A percentile compares a stretch with the other conserved stretches of the same genome.
Evolutionary conservation across 495 filamentous ascomycete species (phyloP).

Genomic region (Cairneyella variabilis): DNA sequence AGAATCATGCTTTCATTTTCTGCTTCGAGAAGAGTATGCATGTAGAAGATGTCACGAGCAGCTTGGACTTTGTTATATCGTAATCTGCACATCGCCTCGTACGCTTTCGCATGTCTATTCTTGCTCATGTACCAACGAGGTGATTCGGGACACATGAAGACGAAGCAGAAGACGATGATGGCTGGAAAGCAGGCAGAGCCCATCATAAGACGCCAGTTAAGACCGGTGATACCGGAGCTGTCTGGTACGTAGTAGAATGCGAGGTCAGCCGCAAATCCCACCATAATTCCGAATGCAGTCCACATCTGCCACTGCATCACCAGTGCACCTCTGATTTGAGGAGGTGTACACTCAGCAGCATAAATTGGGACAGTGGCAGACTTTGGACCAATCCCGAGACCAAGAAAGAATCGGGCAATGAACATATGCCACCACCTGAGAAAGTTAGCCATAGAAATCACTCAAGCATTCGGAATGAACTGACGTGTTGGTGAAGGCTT

Average conservation of each 20-base stretch:
- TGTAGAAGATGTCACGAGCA: conserved; percentile 79
- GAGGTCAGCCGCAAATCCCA: conserved; percentile 69
- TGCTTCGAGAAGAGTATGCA: conserved; percentile 65
- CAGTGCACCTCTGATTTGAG: conserved; percentile 70
- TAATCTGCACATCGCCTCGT: conserved; percentile 59
- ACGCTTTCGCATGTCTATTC: conserved; percentile 61
- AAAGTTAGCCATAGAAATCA: no score
- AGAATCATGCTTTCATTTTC: conserved; percentile 57
- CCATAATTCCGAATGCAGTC: conserved; percentile 72
- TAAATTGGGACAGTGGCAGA: conserved; percentile 76
- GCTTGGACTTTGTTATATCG: conserved; percentile 72
- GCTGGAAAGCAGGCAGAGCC: conserved; percentile 73
- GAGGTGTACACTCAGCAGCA: conserved; percentile 71
- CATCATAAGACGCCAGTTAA: conserved; percentile 86
- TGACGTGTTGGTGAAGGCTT: conserved; percentile 69
- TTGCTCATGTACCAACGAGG: conserved; percentile 68
- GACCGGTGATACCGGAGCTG: conserved; percentile 49
- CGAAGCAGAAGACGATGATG: conserved; percentile 61
- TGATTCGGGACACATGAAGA: conserved; percentile 61
- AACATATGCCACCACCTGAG: conserved; percentile 72
- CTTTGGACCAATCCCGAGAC: conserved; percentile 78
- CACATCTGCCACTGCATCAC: conserved; percentile 81
- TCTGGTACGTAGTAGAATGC: conserved; percentile 64
- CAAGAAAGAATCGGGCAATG: conserved; percentile 65
- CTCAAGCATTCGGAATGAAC: no score